Evolutionary conservation across 192 early-diverging fungal genomes (phyloP).

Genomic region (Coemansia sp.): DNA sequence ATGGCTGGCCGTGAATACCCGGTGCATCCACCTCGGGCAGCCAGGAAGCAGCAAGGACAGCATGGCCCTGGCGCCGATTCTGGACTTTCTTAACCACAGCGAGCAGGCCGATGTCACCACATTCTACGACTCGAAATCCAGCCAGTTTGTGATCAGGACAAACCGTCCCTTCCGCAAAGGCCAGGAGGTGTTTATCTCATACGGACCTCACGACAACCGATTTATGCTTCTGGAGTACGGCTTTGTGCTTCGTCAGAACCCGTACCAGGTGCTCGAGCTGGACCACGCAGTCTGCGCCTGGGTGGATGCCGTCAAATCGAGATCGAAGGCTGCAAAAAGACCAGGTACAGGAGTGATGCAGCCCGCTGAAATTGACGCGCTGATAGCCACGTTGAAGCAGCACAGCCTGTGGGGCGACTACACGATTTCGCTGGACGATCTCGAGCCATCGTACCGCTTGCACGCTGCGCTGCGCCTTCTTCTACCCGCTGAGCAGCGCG

Average conservation of each 20-base stretch:
- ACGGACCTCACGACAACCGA: conserved; percentile 49
- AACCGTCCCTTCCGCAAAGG: conserved; percentile 60
- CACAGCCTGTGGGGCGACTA: conserved; percentile 48
- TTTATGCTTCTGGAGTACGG: conserved; percentile 54
- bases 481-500: conserved; percentile 15
- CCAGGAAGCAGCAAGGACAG: conserved; percentile 37
- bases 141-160: conserved; percentile 67
- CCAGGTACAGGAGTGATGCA: conserved; percentile 1
- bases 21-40: conserved; percentile 47
- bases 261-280: conserved; percentile 35
- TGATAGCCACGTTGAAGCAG: conserved; percentile 24
- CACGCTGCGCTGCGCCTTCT: conserved; percentile 36
- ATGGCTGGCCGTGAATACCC: conserved; percentile 46
- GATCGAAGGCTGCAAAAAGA: neutral
- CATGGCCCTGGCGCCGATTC: conserved; percentile 72
- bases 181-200: conserved; percentile 57
- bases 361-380: conserved; percentile 9
- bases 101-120: conserved; percentile 55
- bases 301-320: conserved; percentile 13
- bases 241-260: conserved; percentile 35
- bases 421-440: conserved; percentile 17
- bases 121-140: conserved; percentile 15
- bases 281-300: conserved; percentile 21
- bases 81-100: conserved; percentile 78
- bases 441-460: conserved; percentile 39